Evolutionary conservation across 495 filamentous ascomycete genomes (phyloP).

Genomic region (Massariosphaeria phaeospora): DNA sequence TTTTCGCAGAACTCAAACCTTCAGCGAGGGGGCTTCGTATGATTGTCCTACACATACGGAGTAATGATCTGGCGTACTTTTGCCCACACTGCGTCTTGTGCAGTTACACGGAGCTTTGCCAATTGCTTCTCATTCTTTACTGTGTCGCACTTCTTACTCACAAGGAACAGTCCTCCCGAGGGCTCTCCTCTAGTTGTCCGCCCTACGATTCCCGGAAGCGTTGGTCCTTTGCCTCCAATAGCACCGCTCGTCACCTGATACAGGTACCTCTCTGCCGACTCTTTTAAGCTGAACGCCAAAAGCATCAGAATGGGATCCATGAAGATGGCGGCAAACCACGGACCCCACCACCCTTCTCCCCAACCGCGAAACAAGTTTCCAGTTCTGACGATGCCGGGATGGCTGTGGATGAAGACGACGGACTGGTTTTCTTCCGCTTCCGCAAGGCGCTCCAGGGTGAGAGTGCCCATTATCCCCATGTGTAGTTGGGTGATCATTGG

Average conservation of each 20-base stretch:
- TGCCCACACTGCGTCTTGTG: not conserved
- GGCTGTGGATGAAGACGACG: slow-evolving; percentile 41
- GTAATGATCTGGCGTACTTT: not conserved
- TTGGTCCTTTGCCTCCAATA: not conserved
- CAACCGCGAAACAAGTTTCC: slow-evolving; percentile 11
- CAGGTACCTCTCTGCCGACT: not conserved
- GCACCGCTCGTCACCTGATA: not conserved
- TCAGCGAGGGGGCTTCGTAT: too few species aligned
- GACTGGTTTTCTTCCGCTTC: slow-evolving; percentile 30
- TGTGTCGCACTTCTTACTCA: not conserved
- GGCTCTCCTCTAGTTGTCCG: not conserved
- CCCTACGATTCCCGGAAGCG: not conserved
- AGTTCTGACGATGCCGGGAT: slow-evolving; percentile 42
- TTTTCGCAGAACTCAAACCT: too few species aligned
- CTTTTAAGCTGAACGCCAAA: not conserved
- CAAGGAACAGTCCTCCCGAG: not conserved
- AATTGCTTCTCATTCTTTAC: not conserved
- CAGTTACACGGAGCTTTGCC: not conserved
- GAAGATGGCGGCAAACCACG: not conserved
- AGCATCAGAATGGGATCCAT: not conserved
- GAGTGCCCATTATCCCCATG: slow-evolving; percentile 18
- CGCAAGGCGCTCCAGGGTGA: slow-evolving; percentile 27
- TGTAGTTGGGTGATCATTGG: slow-evolving; percentile 28
- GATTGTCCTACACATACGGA: not conserved
- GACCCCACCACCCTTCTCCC: not conserved